A percentile compares a stretch with the other conserved stretches of the same genome.
Evolutionary conservation across 345 rosid genomes (phyloP).

Genomic region (Eucalyptus albens): DNA sequence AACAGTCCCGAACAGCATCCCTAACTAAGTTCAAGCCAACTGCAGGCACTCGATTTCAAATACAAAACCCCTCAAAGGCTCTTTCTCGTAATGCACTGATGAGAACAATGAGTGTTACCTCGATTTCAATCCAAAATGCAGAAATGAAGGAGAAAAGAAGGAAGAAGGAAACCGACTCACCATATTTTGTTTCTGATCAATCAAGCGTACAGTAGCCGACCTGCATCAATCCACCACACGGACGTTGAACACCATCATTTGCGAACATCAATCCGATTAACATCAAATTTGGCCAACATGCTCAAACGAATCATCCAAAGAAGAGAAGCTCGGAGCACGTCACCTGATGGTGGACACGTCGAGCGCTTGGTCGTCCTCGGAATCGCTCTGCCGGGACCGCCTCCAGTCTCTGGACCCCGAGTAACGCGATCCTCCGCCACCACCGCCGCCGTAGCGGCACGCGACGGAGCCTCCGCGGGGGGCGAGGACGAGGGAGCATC

Average conservation of each 20-base stretch:
- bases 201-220: constrained; percentile 72
- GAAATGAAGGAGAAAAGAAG: neutral
- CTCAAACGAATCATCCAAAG: neutral
- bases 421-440: constrained; percentile 22
- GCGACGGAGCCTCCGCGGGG: constrained; percentile 11
- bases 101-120: neutral
- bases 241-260: neutral
- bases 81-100: neutral
- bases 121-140: neutral
- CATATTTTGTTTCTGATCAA: constrained; percentile 71
- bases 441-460: constrained; percentile 36
- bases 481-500: neutral
- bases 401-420: constrained; percentile 12
- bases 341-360: constrained; percentile 57
- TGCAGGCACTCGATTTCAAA: neutral
- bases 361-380: constrained; percentile 53
- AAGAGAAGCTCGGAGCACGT: neutral
- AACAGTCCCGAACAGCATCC: neutral
- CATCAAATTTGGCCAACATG: neutral
- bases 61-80: neutral
- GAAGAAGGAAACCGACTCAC: constrained; percentile 28
- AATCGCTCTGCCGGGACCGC: constrained; percentile 26
- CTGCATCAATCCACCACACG: constrained; percentile 11
- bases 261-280: neutral
- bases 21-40: neutral